Conservation (phyloP, 257 asterid genomes). For the Solanum appendiculatum region DNA sequence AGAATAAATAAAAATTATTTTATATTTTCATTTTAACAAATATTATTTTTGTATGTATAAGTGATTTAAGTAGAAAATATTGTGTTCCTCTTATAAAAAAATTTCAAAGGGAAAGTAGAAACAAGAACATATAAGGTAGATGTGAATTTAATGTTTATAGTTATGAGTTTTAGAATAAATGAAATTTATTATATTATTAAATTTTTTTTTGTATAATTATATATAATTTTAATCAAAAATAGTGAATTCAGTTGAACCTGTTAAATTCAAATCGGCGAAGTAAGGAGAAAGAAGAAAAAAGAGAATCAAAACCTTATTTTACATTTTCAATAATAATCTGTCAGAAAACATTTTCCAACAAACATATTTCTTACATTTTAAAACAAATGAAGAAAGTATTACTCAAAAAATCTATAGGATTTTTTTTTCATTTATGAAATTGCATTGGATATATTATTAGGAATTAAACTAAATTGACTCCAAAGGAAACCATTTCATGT, state of each 20-base stretch:
- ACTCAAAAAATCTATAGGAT: not conserved
- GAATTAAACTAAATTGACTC: not conserved
- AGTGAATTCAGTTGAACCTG: not conserved
- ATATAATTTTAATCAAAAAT: not conserved
- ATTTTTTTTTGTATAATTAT: not conserved
- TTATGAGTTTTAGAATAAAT: not conserved
- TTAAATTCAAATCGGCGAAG: not conserved
- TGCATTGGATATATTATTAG: not conserved
- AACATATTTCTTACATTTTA: not conserved
- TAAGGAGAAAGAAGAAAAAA: not conserved
- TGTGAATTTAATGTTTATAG: not conserved
- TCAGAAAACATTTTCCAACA: not conserved
- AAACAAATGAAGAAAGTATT: not conserved
- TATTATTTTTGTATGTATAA: not conserved
- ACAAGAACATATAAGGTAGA: not conserved
- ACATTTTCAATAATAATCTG: not conserved
- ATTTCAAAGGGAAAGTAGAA: not conserved
- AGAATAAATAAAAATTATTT: not conserved
- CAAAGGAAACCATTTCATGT: not conserved
- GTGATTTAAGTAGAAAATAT: not conserved
- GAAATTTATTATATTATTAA: not conserved
- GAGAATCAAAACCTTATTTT: not conserved
- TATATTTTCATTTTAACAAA: not conserved
- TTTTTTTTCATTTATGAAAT: not conserved
- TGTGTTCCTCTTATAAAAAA: not conserved